phyloP scores from a whole-genome alignment of 2,329 filamentous ascomycete genomes.

The Pseudogymnoascus sp. region DNA sequence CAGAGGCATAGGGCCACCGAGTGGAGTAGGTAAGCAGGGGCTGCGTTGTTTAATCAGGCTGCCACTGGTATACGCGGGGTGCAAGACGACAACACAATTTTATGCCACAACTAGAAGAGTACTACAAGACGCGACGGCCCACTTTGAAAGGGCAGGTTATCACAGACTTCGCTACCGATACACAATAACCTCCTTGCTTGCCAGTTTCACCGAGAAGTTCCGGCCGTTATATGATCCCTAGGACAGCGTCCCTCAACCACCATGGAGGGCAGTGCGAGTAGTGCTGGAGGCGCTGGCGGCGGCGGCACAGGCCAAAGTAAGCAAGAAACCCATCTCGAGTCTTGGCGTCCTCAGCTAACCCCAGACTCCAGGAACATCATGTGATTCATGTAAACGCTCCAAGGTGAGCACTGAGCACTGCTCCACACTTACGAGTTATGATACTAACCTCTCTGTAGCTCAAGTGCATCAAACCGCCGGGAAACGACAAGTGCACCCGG shows the following conservation, averaged over 20 bases:
- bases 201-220: background rate
- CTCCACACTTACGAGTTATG: background rate
- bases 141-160: background rate
- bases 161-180: background rate
- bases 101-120: background rate
- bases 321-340: background rate
- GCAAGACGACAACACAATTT: background rate
- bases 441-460: background rate
- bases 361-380: constrained; percentile 16
- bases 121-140: constrained; percentile 1
- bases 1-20: background rate
- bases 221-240: background rate
- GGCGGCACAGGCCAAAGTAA: background rate
- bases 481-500: constrained; percentile 17
- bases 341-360: background rate
- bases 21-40: background rate
- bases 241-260: background rate
- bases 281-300: background rate
- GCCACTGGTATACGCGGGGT: background rate
- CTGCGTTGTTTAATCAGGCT: background rate
- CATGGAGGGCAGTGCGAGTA: constrained; percentile 4
- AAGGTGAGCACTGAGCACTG: constrained; percentile 14
- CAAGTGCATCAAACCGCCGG: constrained; percentile 18
- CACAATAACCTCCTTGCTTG: constrained; percentile 1
- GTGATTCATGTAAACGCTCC: constrained; percentile 21